A percentile compares a stretch with the other conserved stretches of the same genome.
Conservation (phyloP, 1,284 basidiomycete species). For the Puccinia novopanici region DNA sequence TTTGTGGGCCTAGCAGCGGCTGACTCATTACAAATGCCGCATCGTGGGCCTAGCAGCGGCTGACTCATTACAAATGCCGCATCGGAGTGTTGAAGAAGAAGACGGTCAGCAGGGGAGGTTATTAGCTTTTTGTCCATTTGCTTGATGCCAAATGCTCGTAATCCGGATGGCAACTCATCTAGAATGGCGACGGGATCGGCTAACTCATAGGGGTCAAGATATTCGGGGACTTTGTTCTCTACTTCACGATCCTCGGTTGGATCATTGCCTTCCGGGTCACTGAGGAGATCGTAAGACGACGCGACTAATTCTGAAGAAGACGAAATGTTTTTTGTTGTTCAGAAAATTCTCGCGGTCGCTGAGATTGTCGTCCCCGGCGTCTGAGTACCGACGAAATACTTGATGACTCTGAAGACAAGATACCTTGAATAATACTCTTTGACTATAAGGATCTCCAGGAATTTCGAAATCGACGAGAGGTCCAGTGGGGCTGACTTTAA, state of each 20-base stretch:
- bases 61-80: too few species aligned
- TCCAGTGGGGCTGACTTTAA: conserved; percentile 12
- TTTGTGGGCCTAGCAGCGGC: too few species aligned
- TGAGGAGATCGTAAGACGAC: too few species aligned
- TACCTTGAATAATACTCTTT: conserved; percentile 30
- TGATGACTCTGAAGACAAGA: conserved; percentile 12
- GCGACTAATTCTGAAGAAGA: background rate
- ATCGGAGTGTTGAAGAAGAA: too few species aligned
- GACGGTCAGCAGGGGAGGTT: too few species aligned
- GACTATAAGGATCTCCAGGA: conserved; percentile 20
- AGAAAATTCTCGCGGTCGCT: conserved; percentile 8
- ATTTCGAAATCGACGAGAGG: background rate
- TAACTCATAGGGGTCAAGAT: conserved; percentile 76
- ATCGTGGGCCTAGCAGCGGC: too few species aligned
- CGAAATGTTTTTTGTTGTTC: background rate
- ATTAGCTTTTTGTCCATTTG: conserved; percentile 98
- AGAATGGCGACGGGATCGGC: conserved; percentile 80
- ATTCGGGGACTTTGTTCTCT: too few species aligned
- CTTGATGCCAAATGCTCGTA: conserved; percentile 76
- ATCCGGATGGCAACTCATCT: conserved; percentile 72
- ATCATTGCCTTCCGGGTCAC: too few species aligned
- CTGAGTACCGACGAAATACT: conserved; percentile 42
- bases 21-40: too few species aligned
- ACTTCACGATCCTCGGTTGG: too few species aligned
- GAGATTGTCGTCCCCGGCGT: conserved; percentile 2